Conservation (phyloP, 441 rosid species). For the Erodium trifolium region DNA sequence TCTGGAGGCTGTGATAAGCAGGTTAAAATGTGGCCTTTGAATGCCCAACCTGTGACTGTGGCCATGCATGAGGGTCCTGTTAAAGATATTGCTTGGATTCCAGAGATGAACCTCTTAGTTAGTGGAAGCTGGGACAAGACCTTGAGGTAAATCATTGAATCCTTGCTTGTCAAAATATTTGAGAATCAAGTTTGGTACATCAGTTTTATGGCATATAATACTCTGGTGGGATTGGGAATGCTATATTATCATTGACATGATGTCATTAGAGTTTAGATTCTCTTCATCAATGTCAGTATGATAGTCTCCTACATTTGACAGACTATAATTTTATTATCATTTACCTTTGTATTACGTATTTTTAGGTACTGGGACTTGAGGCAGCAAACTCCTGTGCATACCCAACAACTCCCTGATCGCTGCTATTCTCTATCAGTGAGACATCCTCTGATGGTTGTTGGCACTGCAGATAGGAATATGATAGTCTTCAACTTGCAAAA, state of each 20-base stretch:
- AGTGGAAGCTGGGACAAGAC: slow-evolving; percentile 97
- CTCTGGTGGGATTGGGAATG: slow-evolving; percentile 2
- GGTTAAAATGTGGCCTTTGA: slow-evolving; percentile 92
- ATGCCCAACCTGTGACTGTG: slow-evolving; percentile 78
- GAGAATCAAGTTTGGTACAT: neutral
- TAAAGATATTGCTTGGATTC: slow-evolving; percentile 81
- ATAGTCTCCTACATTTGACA: neutral
- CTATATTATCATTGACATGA: neutral
- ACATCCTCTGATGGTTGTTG: slow-evolving; percentile 92
- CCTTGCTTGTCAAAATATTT: neutral
- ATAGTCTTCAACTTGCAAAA: slow-evolving; percentile 73
- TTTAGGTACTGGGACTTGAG: slow-evolving; percentile 89
- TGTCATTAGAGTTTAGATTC: neutral
- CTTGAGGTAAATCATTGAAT: slow-evolving; percentile 41
- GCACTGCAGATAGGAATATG: slow-evolving; percentile 87
- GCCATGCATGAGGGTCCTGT: slow-evolving; percentile 96
- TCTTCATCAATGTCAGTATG: neutral
- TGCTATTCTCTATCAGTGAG: slow-evolving; percentile 73
- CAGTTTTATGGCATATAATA: slow-evolving; percentile 2
- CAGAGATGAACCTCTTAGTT: slow-evolving; percentile 79
- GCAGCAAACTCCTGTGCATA: slow-evolving; percentile 75
- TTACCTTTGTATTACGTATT: slow-evolving; percentile 6
- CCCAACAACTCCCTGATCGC: slow-evolving; percentile 91
- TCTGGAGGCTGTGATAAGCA: slow-evolving; percentile 97
- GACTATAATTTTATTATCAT: neutral